phyloP scores from a whole-genome alignment of 306 rosid species.

The Hippophae tibetana region DNA sequence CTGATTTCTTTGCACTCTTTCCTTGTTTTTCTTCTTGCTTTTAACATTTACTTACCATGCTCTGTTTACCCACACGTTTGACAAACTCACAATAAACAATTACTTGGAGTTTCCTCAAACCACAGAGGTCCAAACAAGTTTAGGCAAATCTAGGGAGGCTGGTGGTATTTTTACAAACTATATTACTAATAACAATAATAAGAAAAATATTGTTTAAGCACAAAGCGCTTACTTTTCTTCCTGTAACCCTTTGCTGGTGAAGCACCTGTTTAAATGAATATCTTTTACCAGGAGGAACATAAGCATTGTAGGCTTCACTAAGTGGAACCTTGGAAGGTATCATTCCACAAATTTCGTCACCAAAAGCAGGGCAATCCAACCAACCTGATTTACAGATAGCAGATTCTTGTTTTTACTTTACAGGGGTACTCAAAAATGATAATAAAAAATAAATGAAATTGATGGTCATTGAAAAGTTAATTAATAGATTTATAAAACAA shows the following conservation, averaged over 20 bases:
- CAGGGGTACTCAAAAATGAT: not conserved
- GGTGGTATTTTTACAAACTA: not conserved
- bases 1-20: too few relatives aligned
- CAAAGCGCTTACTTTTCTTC: conserved; percentile 63
- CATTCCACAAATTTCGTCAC: conserved; percentile 69
- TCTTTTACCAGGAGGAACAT: conserved; percentile 85
- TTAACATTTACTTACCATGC: too few relatives aligned
- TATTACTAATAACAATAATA: not conserved
- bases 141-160: too few relatives aligned
- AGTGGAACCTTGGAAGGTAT: conserved; percentile 99
- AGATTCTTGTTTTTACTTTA: too few relatives aligned
- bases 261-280: conserved; percentile 97
- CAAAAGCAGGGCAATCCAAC: conserved; percentile 88
- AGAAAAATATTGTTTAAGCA: not conserved
- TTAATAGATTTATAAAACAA: too few relatives aligned
- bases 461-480: not conserved
- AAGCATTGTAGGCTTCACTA: conserved; percentile 71
- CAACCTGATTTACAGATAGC: conserved; percentile 55
- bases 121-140: too few relatives aligned
- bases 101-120: too few relatives aligned
- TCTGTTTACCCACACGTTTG: too few relatives aligned
- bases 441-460: not conserved
- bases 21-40: too few relatives aligned
- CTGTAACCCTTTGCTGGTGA: conserved; percentile 84
- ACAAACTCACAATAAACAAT: too few relatives aligned